These are phyloP conservation scores for Rosa hybrid DNA, from an alignment of 331 rosid species.

Conservation along the genomic window DNA sequence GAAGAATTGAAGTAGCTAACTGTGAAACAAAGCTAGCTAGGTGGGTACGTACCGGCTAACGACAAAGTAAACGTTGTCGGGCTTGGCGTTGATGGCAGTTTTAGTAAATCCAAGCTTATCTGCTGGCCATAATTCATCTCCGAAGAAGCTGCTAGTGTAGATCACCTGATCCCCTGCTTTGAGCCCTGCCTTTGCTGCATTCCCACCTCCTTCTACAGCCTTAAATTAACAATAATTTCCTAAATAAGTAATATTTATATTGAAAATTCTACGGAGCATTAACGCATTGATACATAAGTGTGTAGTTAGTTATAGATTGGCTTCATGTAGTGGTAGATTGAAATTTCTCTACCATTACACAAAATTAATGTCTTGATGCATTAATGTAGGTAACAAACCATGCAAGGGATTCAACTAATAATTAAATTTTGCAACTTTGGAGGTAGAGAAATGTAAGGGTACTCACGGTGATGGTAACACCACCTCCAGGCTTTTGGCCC, in stretches of 20 bases:
- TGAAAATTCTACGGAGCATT: not conserved
- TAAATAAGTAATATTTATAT: not conserved
- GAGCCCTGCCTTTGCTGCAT: constrained; percentile 94
- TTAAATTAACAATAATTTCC: constrained; percentile 13
- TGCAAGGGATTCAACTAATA: not conserved
- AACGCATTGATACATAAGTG: not conserved
- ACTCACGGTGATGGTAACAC: constrained; percentile 79
- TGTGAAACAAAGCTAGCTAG: not conserved
- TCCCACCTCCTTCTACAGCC: constrained; percentile 96
- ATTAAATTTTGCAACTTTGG: not conserved
- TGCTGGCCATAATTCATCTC: constrained; percentile 99
- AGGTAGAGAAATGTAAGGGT: not conserved
- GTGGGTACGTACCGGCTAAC: constrained; percentile 67
- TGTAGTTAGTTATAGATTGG: no score
- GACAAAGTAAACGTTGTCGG: constrained; percentile 92
- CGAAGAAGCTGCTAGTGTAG: constrained; percentile 97
- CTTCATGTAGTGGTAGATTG: no score
- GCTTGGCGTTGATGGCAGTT: constrained; percentile 95
- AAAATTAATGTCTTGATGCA: not conserved
- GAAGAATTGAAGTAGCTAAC: not conserved
- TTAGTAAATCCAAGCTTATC: constrained; percentile 96
- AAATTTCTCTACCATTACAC: not conserved
- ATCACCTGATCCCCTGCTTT: constrained; percentile 89
- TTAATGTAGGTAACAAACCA: not conserved
- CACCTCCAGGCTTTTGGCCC: constrained; percentile 86